Base-by-base conservation (phyloP, 1,284 basidiomycete species). In the Ceratobasidium sp. region DNA sequence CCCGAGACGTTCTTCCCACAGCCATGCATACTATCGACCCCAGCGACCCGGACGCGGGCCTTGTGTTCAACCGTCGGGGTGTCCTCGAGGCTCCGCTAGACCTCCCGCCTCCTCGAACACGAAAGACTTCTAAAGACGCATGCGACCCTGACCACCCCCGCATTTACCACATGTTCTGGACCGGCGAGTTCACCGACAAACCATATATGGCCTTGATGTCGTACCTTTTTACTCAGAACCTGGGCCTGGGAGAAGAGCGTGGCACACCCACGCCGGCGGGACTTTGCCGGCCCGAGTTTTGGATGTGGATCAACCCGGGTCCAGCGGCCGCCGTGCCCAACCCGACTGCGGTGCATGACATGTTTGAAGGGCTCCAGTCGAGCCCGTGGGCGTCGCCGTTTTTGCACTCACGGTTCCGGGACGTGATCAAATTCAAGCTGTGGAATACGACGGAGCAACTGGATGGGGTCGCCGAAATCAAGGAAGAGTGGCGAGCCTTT, bases 391-490 rank as follows among this genome's bases (percentile, higher is more conserved):
- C 91, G 1, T 88, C 92, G 1, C 93, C 94, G 0, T 93, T 95
- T 84, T 83, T 95, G 19, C 91, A 95, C 81, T 87, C 87, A 24
- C 85, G 92, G 68, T 95, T 95, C 84, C 86, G 88, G 74, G 90
- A 93, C 76, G 86, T 92, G 22, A 89, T 95, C 81, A 88, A 91
- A 79, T 95, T 95, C 84, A 92, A 90, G 80, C 86, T 95, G 79
- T 95, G 93, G 93, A 95, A 95, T 80, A 95, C 94, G 46, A 95
- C 93, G 2, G 93, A 94, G 78, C 93, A 94, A 78, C 84, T 95
- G 49, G 94, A 95, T 77, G 89, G 90, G 48, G 85, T 94, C 1
- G 88, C 89, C 3, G 94, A 95, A 81, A 82, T 95, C 56, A 88
- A 86, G 77, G 85, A 91, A 65, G 91, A 93, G 79, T 95, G 94